These are phyloP conservation scores for Dendryphion nanum DNA, from an alignment of 2,329 filamentous ascomycete species.

Conservation along the genomic window DNA sequence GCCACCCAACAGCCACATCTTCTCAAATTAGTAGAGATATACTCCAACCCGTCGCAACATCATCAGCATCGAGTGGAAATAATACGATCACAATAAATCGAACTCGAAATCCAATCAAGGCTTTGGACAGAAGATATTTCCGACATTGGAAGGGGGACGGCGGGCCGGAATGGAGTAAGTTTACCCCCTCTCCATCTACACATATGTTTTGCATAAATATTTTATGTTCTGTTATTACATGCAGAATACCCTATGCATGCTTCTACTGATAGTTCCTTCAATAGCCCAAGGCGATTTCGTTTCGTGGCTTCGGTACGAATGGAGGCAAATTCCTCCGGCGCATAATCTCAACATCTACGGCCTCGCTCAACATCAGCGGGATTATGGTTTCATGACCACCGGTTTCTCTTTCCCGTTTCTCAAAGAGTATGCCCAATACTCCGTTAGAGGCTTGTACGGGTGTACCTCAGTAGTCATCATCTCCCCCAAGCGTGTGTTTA, in stretches of 20 bases:
- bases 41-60: background rate
- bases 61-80: background rate
- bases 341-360: background rate
- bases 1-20: background rate
- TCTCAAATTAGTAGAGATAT: background rate
- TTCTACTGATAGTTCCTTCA: background rate
- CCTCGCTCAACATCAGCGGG: background rate
- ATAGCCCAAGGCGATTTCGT: background rate
- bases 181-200: no score
- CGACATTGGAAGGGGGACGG: no score
- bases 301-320: no score
- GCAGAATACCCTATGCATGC: no score
- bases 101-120: no score
- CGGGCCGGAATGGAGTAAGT: no score
- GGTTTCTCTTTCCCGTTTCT: background rate
- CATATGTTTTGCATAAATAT: no score
- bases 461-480: conserved; percentile 6
- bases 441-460: conserved; percentile 1
- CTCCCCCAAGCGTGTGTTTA: conserved; percentile 5
- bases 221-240: no score
- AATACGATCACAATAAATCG: no score
- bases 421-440: no score
- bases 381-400: background rate
- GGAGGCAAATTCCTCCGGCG: background rate
- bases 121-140: no score